Conservation (phyloP, 495 filamentous ascomycete species). For the Penicillium paradoxum region DNA sequence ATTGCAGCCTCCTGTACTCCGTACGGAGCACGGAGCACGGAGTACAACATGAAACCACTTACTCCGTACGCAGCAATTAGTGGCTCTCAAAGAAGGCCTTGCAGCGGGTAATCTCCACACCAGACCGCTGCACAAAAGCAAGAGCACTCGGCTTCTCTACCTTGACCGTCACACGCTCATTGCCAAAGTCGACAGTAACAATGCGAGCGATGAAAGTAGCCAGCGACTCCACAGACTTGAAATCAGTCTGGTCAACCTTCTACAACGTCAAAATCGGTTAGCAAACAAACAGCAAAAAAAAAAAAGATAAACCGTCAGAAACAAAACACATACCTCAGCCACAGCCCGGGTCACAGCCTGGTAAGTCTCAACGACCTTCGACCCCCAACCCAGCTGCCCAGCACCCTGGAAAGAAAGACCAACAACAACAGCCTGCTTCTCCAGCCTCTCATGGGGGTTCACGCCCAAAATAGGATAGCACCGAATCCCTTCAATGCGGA, state of each 20-base stretch:
- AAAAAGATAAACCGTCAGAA: neutral
- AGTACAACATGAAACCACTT: neutral
- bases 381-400: slow-evolving; percentile 38
- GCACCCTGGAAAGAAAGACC: slow-evolving; percentile 44
- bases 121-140: slow-evolving; percentile 51
- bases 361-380: slow-evolving; percentile 39
- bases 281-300: neutral
- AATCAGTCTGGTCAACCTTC: slow-evolving; percentile 49
- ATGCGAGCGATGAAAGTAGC: slow-evolving; percentile 50
- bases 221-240: slow-evolving; percentile 54
- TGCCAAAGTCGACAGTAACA: slow-evolving; percentile 47
- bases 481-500: slow-evolving; percentile 40
- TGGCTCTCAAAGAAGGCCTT: slow-evolving; percentile 42
- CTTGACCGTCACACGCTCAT: slow-evolving; percentile 47
- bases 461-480: slow-evolving; percentile 52
- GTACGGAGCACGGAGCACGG: too few relatives aligned
- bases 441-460: slow-evolving; percentile 53
- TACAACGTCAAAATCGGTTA: slow-evolving; percentile 15
- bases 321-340: slow-evolving; percentile 41
- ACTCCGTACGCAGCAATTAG: slow-evolving; percentile 14
- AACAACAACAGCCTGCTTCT: slow-evolving; percentile 53
- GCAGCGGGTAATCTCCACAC: slow-evolving; percentile 52
- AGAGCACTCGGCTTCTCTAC: slow-evolving; percentile 57
- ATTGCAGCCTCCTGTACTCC: neutral
- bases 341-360: slow-evolving; percentile 41